A percentile compares a stretch with the other conserved stretches of the same genome.
Evolutionary conservation across 768 basidiomycete genomes (phyloP).

Genomic region (Auricularia sp.): DNA sequence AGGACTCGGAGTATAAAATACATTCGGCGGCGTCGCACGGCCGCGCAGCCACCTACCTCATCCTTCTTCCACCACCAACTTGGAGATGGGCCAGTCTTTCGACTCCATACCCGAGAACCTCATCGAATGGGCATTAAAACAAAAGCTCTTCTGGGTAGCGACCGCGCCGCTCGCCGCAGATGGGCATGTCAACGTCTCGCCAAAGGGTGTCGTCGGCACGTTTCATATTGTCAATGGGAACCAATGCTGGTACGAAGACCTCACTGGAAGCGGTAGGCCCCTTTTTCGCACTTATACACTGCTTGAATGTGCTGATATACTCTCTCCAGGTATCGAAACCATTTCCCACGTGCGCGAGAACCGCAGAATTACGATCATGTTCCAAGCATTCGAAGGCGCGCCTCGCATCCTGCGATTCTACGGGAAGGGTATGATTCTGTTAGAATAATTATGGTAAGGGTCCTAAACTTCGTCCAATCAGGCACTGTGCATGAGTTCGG

Average conservation of each 20-base stretch:
- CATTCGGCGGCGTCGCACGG: too few relatives aligned
- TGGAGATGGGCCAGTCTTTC: slow-evolving; percentile 45
- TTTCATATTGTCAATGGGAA: slow-evolving; percentile 48
- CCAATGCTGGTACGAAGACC: slow-evolving; percentile 64
- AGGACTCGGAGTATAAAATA: too few relatives aligned
- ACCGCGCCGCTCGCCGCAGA: slow-evolving; percentile 46
- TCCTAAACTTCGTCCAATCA: slow-evolving; percentile 12
- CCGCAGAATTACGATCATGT: slow-evolving; percentile 49
- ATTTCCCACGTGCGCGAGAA: slow-evolving; percentile 56
- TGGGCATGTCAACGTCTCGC: slow-evolving; percentile 59
- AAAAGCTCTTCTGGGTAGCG: slow-evolving; percentile 64
- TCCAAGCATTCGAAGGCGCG: slow-evolving; percentile 50
- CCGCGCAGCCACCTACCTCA: too few relatives aligned
- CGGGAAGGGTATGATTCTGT: slow-evolving; percentile 34
- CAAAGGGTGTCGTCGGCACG: slow-evolving; percentile 37
- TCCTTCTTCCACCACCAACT: too few relatives aligned
- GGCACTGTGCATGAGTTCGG: slow-evolving; percentile 55
- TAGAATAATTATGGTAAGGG: neutral
- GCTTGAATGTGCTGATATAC: neutral
- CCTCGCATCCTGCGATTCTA: slow-evolving; percentile 51
- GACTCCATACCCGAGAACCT: slow-evolving; percentile 45
- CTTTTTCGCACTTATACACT: neutral
- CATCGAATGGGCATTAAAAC: slow-evolving; percentile 46
- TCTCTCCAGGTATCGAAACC: slow-evolving; percentile 40
- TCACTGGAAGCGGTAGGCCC: slow-evolving; percentile 53